phyloP scores from a whole-genome alignment of 495 filamentous ascomycete genomes.

The Penicillium angulare region DNA sequence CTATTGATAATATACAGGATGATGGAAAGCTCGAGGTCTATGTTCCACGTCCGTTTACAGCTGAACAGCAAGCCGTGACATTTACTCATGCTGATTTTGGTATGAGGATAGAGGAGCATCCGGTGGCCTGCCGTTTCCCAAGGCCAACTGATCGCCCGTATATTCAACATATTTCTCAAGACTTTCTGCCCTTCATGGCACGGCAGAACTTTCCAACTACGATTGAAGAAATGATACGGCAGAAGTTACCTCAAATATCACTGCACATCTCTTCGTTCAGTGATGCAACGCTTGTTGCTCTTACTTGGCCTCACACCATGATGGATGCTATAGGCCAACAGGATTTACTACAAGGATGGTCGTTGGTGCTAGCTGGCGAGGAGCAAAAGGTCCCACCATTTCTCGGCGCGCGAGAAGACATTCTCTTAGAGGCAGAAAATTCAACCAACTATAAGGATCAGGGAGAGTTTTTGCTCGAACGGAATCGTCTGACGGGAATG shows the following conservation, averaged over 20 bases:
- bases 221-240: neutral
- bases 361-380: neutral
- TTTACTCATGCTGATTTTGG: no score
- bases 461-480: no score
- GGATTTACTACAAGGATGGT: neutral
- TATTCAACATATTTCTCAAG: no score
- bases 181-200: neutral
- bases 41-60: no score
- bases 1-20: no score
- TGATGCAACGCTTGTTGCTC: neutral
- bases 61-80: no score
- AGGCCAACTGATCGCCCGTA: no score
- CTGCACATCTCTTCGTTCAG: neutral
- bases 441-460: neutral
- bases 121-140: no score
- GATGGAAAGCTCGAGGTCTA: no score
- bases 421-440: neutral
- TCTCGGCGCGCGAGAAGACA: neutral
- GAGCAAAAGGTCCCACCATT: neutral
- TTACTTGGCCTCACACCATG: neutral
- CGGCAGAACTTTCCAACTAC: neutral
- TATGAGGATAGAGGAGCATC: no score
- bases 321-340: neutral
- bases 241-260: neutral
- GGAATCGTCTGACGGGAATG: neutral